Evolutionary conservation across 306 rosid genomes (phyloP).

Genomic region (cucumber (Cucumis sativus)): DNA sequence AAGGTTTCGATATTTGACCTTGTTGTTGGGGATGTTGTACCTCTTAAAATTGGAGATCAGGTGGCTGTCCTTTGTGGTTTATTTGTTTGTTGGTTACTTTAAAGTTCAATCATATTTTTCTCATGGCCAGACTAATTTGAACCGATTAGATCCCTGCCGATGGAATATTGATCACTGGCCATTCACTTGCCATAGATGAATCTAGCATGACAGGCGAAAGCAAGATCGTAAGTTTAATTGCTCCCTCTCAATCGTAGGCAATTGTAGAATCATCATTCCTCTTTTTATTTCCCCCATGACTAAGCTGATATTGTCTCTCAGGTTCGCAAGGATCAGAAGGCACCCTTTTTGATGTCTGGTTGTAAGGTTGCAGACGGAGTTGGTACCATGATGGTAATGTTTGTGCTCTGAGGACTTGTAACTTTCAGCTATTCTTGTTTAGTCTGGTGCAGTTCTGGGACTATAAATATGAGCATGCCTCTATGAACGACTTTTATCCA

Average conservation of each 20-base stretch:
- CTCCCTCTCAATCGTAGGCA: conserved; percentile 12
- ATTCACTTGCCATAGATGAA: conserved; percentile 89
- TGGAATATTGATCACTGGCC: conserved; percentile 71
- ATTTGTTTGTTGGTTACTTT: conserved; percentile 14
- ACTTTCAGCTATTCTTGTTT: neutral
- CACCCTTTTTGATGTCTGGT: conserved; percentile 95
- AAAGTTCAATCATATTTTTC: neutral
- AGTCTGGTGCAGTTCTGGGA: neutral
- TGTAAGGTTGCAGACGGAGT: conserved; percentile 98
- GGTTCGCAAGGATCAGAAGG: conserved; percentile 76
- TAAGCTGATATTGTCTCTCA: conserved; percentile 29
- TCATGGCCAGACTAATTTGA: neutral
- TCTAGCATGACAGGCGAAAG: conserved; percentile 99
- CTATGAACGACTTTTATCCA: neutral
- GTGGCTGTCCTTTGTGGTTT: conserved; percentile 27
- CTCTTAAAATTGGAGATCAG: conserved; percentile 95
- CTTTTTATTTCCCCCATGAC: conserved; percentile 17
- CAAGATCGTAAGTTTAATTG: conserved; percentile 59
- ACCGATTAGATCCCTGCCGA: conserved; percentile 79
- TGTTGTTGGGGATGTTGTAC: conserved; percentile 94
- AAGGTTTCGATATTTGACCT: conserved; percentile 77
- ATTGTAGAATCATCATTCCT: neutral
- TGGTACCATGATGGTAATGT: conserved; percentile 84
- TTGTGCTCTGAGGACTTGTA: neutral
- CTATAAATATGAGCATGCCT: neutral